These are phyloP conservation scores for Papiliotrema nemorosa DNA, from an alignment of 1,284 basidiomycete species.

Conservation along the genomic window DNA sequence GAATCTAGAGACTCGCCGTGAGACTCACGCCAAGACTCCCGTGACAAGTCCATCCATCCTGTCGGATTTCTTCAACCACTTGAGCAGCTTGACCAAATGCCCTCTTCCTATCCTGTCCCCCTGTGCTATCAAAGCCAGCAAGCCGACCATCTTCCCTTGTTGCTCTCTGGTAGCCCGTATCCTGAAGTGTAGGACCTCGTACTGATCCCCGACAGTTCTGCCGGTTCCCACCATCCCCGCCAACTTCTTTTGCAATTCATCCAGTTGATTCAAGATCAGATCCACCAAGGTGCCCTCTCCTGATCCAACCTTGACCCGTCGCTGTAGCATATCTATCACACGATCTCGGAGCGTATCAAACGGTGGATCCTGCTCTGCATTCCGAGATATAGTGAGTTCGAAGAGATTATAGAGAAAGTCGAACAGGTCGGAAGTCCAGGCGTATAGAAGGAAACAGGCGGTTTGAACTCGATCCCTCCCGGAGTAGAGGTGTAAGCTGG, in stretches of 20 bases:
- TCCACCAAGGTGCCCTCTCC: conserved; percentile 39
- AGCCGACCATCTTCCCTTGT: conserved; percentile 37
- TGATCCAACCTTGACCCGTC: conserved; percentile 16
- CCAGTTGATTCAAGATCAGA: conserved; percentile 35
- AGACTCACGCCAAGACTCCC: conserved; percentile 24
- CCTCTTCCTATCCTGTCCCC: conserved; percentile 35
- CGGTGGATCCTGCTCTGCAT: too few relatives aligned
- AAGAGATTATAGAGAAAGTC: conserved; percentile 36
- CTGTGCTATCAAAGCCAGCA: conserved; percentile 28
- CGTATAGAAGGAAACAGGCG: conserved; percentile 35
- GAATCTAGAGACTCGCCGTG: neutral
- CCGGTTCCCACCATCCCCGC: conserved; percentile 20
- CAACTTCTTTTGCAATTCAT: conserved; percentile 27
- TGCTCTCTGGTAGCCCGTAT: conserved; percentile 26
- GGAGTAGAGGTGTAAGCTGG: conserved; percentile 31
- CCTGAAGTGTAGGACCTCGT: conserved; percentile 36
- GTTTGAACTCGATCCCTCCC: conserved; percentile 36
- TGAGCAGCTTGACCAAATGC: conserved; percentile 40
- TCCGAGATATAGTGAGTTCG: conserved; percentile 21
- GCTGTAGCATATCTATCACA: conserved; percentile 30
- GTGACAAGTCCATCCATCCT: conserved; percentile 30
- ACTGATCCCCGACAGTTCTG: conserved; percentile 17
- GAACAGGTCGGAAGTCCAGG: conserved; percentile 30
- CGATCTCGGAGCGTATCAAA: conserved; percentile 31
- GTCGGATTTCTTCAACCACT: conserved; percentile 41